These are phyloP conservation scores for Wickerhamomyces queroliae DNA, from an alignment of 805 yeast genomes.

Conservation along the genomic window DNA sequence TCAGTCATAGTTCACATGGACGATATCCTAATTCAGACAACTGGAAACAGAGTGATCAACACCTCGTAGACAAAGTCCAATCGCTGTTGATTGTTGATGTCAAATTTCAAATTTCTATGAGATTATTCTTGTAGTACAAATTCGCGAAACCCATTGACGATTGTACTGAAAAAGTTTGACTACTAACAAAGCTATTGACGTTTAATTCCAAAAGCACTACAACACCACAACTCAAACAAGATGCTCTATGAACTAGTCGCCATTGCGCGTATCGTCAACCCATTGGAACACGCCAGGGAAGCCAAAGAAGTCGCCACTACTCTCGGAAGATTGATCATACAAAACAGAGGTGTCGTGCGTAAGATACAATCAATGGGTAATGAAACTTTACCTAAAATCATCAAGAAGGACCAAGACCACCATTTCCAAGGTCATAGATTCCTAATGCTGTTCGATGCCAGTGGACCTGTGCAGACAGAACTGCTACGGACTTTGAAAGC, in stretches of 20 bases:
- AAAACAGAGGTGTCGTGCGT: slow-evolving; percentile 92
- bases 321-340: slow-evolving; percentile 74
- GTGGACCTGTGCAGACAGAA: slow-evolving; percentile 82
- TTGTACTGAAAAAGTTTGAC: too few relatives aligned
- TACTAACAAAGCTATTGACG: too few relatives aligned
- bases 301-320: slow-evolving; percentile 64
- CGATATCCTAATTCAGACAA: too few relatives aligned
- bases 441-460: slow-evolving; percentile 78
- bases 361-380: slow-evolving; percentile 75
- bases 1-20: too few relatives aligned
- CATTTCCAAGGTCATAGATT: slow-evolving; percentile 91
- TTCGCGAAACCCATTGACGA: too few relatives aligned
- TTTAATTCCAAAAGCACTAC: too few relatives aligned
- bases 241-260: slow-evolving; percentile 93
- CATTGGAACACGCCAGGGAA: slow-evolving; percentile 45
- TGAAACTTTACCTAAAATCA: slow-evolving; percentile 70
- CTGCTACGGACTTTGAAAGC: slow-evolving; percentile 70
- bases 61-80: too few relatives aligned
- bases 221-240: too few relatives aligned
- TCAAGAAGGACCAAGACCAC: slow-evolving; percentile 79
- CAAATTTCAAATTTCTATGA: too few relatives aligned
- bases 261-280: slow-evolving; percentile 73
- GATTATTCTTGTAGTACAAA: too few relatives aligned
- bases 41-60: too few relatives aligned
- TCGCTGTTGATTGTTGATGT: too few relatives aligned